phyloP scores from a whole-genome alignment of 2,329 filamentous ascomycete species.

The Exophiala viscosa region DNA sequence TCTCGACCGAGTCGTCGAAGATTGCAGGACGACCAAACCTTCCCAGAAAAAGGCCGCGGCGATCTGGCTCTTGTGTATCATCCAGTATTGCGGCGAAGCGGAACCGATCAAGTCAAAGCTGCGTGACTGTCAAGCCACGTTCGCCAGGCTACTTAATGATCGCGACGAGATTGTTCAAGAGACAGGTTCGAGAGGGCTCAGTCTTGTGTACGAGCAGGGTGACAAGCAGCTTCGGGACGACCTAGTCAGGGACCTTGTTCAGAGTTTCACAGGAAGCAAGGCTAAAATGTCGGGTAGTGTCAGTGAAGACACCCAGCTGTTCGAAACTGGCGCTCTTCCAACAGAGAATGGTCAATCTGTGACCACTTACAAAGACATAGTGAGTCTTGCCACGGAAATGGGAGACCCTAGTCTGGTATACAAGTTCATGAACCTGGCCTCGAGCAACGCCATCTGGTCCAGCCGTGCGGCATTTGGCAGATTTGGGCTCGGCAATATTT shows the following conservation, averaged over 20 bases:
- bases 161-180: slow-evolving; percentile 94
- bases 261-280: slow-evolving; percentile 77
- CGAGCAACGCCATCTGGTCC: slow-evolving; percentile 94
- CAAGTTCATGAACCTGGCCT: slow-evolving; percentile 95
- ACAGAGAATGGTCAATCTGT: slow-evolving; percentile 86
- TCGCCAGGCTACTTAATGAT: slow-evolving; percentile 81
- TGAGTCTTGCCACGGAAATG: slow-evolving; percentile 91
- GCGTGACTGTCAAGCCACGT: slow-evolving; percentile 76
- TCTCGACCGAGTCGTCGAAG: slow-evolving; percentile 68
- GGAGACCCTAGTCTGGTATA: slow-evolving; percentile 96
- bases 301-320: slow-evolving; percentile 84
- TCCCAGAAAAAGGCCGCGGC: slow-evolving; percentile 86
- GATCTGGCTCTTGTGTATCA: slow-evolving; percentile 88
- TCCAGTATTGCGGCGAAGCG: slow-evolving; percentile 82
- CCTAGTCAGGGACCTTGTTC: slow-evolving; percentile 80
- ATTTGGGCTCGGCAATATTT: slow-evolving; percentile 86
- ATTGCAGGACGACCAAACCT: slow-evolving; percentile 82
- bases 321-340: slow-evolving; percentile 83
- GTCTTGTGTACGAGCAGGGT: slow-evolving; percentile 91
- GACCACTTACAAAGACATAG: slow-evolving; percentile 96
- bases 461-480: slow-evolving; percentile 93
- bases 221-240: slow-evolving; percentile 75
- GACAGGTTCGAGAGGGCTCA: slow-evolving; percentile 82
- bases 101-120: slow-evolving; percentile 67
- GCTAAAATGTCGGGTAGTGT: slow-evolving; percentile 71